These are phyloP conservation scores for Linnemannia zychae DNA, from an alignment of 192 early-diverging fungal species.

Conservation along the genomic window DNA sequence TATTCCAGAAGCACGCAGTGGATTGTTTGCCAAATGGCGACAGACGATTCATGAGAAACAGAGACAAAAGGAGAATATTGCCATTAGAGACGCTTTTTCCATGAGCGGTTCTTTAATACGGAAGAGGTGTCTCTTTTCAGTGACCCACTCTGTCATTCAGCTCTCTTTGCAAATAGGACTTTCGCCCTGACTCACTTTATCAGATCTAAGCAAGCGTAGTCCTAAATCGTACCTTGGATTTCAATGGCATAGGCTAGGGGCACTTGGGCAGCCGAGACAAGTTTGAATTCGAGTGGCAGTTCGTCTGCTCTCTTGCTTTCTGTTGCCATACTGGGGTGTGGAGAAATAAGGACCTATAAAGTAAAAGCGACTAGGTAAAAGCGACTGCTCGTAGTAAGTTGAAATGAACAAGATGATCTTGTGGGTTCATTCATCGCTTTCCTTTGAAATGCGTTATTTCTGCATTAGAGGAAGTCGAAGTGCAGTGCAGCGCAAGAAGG, in stretches of 20 bases:
- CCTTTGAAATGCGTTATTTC: background rate
- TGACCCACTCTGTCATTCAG: background rate
- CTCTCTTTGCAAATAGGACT: background rate
- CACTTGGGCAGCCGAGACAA: slow-evolving; percentile 14
- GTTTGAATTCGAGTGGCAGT: slow-evolving; percentile 3
- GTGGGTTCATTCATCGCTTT: background rate
- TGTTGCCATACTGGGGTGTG: background rate
- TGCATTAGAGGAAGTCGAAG: no score
- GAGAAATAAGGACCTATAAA: background rate
- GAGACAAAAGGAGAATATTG: background rate
- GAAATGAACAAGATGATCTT: background rate
- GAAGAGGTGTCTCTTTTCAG: background rate
- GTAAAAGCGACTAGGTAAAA: no score
- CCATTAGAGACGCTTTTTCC: background rate
- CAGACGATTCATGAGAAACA: background rate
- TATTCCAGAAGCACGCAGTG: background rate
- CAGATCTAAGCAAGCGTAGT: background rate
- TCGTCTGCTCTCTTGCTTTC: background rate
- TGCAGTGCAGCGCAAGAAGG: no score
- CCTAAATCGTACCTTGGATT: slow-evolving; percentile 7
- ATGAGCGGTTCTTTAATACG: background rate
- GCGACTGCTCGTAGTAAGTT: no score
- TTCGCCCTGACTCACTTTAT: background rate
- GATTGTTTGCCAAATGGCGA: background rate
- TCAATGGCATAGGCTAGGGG: slow-evolving; percentile 18